Evolutionary conservation across 2,329 filamentous ascomycete species (phyloP), one percentile per base, ranked within the genome.

Genomic region (Fusarium bactridioides): DNA sequence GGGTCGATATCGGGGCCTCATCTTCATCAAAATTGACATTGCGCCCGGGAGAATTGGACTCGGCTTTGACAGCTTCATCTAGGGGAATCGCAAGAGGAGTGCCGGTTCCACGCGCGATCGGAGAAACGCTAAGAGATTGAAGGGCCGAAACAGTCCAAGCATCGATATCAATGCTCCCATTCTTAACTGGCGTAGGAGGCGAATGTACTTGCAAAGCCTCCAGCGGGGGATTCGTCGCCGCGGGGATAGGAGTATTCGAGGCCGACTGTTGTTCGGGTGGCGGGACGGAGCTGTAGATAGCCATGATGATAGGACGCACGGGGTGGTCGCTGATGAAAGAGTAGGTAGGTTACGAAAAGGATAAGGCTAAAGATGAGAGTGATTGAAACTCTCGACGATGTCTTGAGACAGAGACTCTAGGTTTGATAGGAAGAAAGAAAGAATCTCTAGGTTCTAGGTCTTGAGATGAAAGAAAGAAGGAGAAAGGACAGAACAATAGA

Each of bases 11-110:
- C 51, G 81, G 78, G n/a, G 56, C 64, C 18, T 64, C 69, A 10
- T 59, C 67, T 10, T 71, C 63, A 10, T 69, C 61, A 29, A 76
- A 72, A 21, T 64, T 57, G 23, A 78, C 76, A 43, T 75, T 72
- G 23, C 74, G 73, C 25, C 67, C 44, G 13, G 64, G 59, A 33
- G 60, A 58, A 21, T 67, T 51, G 18, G 70, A 50, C 27, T 77
- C 70, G 55, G 43, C 57, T 38, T 71, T 75, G 31, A 68, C 48
- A 16, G 74, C 73, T 40, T 90, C 89, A 80, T 97, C 93, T 59
- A 97, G 88, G 4, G 93, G 91, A 73, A 97, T 96, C 54, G 91
- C 86, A 59, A 97, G 86, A 9, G 90, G 86, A 33, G 88, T 86
- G 50, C 89, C 88, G 6, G 89, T 89, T 60, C 90, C 90, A 54